Base-by-base conservation (phyloP, 2,329 filamentous ascomycete species). In the Aspergillus candidus region DNA sequence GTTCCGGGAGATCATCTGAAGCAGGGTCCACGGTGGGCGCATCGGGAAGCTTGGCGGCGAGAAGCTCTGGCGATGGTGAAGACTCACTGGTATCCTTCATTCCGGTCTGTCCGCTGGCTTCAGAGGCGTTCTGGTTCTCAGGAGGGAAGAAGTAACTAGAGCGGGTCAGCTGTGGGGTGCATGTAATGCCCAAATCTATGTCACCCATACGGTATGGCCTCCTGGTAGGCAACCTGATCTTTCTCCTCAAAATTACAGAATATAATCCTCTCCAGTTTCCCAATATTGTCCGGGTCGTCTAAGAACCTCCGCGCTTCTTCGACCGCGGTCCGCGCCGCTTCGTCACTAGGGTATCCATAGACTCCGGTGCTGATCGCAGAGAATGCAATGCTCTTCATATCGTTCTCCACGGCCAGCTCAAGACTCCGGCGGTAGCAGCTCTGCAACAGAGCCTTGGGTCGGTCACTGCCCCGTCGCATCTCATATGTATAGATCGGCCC, bases 231-330 rank as follows among this genome's bases (percentile, higher is more conserved):
- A 32, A 71, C 66, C 47, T 85, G 79, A 56, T 97, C 90, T 67
- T 90, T 90, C 41, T 72, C 65, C 61, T 86, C 74, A 64, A 94
- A 96, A 12, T 83, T 86, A 59, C 90, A 90, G 69, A 97, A 94
- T 13, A 95, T 75, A 11, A 97, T 78, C 54, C 80, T 79, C 35
- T 88, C 79, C 27, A 96, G 59, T 55, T 61, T 72, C 54, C 54
- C 69, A 49, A 52, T 69, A 38, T 63, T 62, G 8, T 57, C 56
- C 6, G 60, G 57, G 4, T 51, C 62, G 10, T 74, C 72, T 17
- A 84, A 55, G 59, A 80, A 83, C 34, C 65, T 66, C 41, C 74
- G 71, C 35, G 81, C 77, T 32, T 79, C 78, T 29, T 76, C 71
- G 41, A 85, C 75, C 1, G 88, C 93, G 8, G 84, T 75, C n/a